Base-by-base conservation (phyloP, 805 yeast species). In the Hyphopichia homilentoma region DNA sequence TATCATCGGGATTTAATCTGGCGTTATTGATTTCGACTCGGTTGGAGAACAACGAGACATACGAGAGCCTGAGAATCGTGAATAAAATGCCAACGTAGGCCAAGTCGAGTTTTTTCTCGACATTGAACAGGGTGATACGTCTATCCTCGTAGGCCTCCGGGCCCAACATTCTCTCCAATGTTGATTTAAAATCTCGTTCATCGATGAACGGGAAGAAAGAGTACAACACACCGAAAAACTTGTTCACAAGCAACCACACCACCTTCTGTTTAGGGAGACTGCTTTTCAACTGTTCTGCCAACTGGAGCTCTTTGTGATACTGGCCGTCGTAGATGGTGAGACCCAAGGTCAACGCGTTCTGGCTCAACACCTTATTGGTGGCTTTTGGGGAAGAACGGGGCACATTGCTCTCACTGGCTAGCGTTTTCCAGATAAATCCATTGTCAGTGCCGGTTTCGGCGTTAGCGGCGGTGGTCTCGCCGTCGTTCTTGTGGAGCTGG, bases 201-300 rank as follows among this genome's bases (percentile, higher is more conserved):
- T 79, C 85, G 20, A 80, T 56, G 42, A 69, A 78, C 3, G 88
- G 87, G 36, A 79, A 59, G 34, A 75, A 75, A 4, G 81, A 68
- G 46, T 81, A 81, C 5, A 81, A 47, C 20, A 68, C 66, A 11
- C 68, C 70, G 48, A 81, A 80, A 42, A 72, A 81, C 39, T 80
- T 53, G 33, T 77, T 77, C 19, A 79, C 53, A 26, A 77, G 57
- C 28, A 68, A 43, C 72, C 80, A 73, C 7, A 79, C 61, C 1
- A 73, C 65, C 35, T 61, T 64, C 42, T 73, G 68, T 17, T 57
- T 66, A 1, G 86, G 86, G 28, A 80, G 39, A 3, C 59, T 46
- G 14, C 57, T 51, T 38, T 57, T 8, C 56, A 56, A 40, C 55
- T 64, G 36, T 7, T 41, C 36, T 16, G 61, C 53, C 33, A 65